Conservation (phyloP, 805 yeast species). For the Spathaspora gorwiae region DNA sequence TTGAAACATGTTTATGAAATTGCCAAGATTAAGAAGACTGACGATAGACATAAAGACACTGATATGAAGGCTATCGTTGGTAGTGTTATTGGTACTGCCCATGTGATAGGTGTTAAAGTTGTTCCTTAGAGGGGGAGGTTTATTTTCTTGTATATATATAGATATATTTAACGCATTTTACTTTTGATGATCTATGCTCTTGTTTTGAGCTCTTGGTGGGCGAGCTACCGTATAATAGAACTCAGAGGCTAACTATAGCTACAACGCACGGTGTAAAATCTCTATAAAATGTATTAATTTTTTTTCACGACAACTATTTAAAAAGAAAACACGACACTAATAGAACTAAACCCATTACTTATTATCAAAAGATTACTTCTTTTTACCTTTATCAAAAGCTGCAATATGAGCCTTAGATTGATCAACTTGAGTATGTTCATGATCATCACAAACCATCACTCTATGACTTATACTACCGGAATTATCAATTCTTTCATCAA, state of each 20-base stretch:
- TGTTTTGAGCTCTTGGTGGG: too few relatives aligned
- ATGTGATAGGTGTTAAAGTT: constrained; percentile 80
- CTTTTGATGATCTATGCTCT: too few relatives aligned
- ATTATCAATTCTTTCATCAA: constrained; percentile 36
- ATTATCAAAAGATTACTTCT: constrained; percentile 37
- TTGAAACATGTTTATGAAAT: constrained; percentile 91
- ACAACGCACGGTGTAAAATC: too few relatives aligned
- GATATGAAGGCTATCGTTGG: constrained; percentile 76
- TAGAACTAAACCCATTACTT: too few relatives aligned
- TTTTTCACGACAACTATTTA: too few relatives aligned
- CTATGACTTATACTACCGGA: constrained; percentile 33
- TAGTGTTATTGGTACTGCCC: constrained; percentile 83
- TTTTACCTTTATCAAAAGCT: constrained; percentile 79
- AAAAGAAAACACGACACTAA: too few relatives aligned
- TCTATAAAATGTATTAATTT: too few relatives aligned
- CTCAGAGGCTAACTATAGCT: too few relatives aligned
- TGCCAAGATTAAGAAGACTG: constrained; percentile 88
- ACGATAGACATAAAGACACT: constrained; percentile 66
- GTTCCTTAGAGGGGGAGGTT: constrained; percentile 43
- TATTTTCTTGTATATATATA: constrained; percentile 8
- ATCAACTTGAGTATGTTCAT: constrained; percentile 83
- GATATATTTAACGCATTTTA: neutral
- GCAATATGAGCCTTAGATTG: constrained; percentile 96
- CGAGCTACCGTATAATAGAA: too few relatives aligned
- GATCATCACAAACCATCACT: constrained; percentile 49